Conservation (phyloP, 345 rosid species). For the Brassica rapa region DNA sequence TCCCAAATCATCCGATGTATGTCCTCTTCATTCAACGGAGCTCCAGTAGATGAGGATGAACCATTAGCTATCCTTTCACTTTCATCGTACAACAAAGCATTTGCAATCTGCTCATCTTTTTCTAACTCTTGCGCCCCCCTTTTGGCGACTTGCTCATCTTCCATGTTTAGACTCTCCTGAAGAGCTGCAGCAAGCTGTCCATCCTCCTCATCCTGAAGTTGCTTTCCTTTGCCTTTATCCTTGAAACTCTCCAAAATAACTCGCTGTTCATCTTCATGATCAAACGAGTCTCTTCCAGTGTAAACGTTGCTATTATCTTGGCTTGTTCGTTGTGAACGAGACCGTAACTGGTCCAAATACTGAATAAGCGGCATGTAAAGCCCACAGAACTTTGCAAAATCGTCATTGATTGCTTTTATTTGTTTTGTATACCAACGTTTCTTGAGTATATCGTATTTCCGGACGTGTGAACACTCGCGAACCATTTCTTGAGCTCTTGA, state of each 20-base stretch:
- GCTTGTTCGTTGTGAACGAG: neutral
- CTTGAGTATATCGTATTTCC: neutral
- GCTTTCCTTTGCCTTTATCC: neutral
- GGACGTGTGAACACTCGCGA: neutral
- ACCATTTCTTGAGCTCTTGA: neutral
- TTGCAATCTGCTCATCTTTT: neutral
- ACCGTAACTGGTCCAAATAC: neutral
- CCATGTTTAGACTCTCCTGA: neutral
- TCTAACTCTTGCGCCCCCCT: neutral
- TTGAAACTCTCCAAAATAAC: neutral
- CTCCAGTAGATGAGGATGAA: neutral
- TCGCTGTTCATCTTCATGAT: neutral
- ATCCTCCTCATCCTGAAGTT: neutral
- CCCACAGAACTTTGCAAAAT: neutral
- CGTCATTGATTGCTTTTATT: neutral
- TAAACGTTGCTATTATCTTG: neutral
- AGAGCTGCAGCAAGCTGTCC: neutral
- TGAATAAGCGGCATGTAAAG: neutral
- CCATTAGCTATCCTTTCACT: neutral
- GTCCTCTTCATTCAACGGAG: neutral
- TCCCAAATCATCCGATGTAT: neutral
- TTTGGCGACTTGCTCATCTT: neutral
- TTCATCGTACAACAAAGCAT: neutral
- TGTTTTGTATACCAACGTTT: neutral
- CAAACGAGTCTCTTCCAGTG: neutral